Evolutionary conservation across 2,329 filamentous ascomycete genomes (phyloP), one percentile per base, ranked within the genome.

Genomic region (Penicillium vulpinum): DNA sequence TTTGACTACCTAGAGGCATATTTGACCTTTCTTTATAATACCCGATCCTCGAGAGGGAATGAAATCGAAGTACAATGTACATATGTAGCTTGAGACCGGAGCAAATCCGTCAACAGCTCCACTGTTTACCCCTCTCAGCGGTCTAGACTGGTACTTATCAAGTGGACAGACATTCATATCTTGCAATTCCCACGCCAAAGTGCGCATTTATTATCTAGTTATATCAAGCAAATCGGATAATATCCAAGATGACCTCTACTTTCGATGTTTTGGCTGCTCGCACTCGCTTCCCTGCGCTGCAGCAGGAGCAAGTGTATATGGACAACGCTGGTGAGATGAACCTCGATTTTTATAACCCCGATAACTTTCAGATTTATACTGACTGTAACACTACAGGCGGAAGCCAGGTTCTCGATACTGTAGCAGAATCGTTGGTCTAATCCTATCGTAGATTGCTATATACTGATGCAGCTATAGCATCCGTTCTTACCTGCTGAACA

Each of bases 261-360:
- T 83, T 89, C 63, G 79, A 88, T 63, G 79, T 90, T 47, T 67
- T 78, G 9, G 75, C 77, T 47, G 80, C 83, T 29, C 81, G 87
- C 58, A 77, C 80, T 59, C 79, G 81, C 52, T 92, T 92, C 76
- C 89, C 89, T 33, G 87, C 88, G 15, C 73, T 92, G 38, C 74
- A 81, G 39, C 80, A 85, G 58, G 78, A 85, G 45, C 88, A 91
- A 67, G 80, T 92, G 48, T 91, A 84, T 70, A 83, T 92, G 62
- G 89, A 93, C 69, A 92, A 92, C 69, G 90, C 69, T 46, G 68
- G 68, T 70, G 26, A 31, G n/a, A 44, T n/a, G 6, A 2, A 13
- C 10, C 11, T 29, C 24, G 11, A 11, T 13, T 40, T 16, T 16
- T 1, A 45, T 21, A 33, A 15, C 22, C n/a, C 5, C 24, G 18